Evolutionary conservation across 139 green algal species (phyloP), one percentile per base, ranked within the genome.

Genomic region (Picochlorum costavermella): DNA sequence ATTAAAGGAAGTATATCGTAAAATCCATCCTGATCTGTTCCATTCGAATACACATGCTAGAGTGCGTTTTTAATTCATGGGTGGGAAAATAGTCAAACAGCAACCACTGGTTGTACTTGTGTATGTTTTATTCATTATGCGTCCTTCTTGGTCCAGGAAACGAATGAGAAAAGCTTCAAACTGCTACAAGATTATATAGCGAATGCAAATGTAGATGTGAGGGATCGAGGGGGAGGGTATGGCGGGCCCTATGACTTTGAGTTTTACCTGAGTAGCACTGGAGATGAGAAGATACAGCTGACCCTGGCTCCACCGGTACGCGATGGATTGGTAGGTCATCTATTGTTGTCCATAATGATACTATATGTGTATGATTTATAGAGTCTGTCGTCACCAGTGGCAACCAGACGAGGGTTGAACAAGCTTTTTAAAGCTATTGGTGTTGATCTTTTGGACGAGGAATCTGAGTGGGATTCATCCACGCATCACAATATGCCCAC

Each of bases 131-230:
- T 51, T 9, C 3, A 70, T 70, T 71, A 63, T 30, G 44, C 23
- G 17, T 13, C 36, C 11, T 65, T 29, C 36, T 56, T 56, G 20
- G 26, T 51, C 17, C 44, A 83, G 67, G 62, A 65, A 6, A 70
- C 74, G 28, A 87, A 87, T 58, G 81, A 83, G 25, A 62, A 74
- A 4, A 78, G 67, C 5, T 81, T 87, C 58, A 86, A 87, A 63
- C 64, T 87, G n/a, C 70, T 87, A n/a, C 78, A 86, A 30, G 80
- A 85, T 40, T 85, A 82, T 40, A 6, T 79, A 20, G 44, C 62
- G 3, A 51, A 61, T 36, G 64, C 79, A 12, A 25, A 64, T 31
- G 12, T 14, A 14, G 46, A 53, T 6, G n/a, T 14, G n/a, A 71
- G 75, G 30, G 23, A 58, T n/a, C 56, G 60, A 0, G 68, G 68